These are phyloP conservation scores for Scheffersomyces titani DNA, from an alignment of 1,139 yeast genomes.

Conservation along the genomic window DNA sequence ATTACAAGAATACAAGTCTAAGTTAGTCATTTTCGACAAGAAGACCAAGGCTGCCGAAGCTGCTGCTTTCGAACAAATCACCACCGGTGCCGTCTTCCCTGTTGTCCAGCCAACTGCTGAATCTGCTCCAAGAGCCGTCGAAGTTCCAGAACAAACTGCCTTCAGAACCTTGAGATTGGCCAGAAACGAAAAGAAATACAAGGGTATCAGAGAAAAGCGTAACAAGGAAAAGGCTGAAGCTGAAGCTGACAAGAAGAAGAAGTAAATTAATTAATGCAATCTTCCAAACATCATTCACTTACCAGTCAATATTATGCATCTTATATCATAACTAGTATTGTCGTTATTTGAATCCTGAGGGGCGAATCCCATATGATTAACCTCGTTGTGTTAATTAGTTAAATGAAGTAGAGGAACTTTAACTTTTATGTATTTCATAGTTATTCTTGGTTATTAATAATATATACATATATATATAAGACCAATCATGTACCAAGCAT, in stretches of 20 bases:
- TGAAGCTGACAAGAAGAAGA: constrained; percentile 96
- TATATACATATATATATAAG: neutral
- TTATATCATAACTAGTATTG: neutral
- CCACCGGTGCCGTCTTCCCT: constrained; percentile 88
- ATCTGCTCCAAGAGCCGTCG: constrained; percentile 87
- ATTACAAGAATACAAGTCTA: constrained; percentile 93
- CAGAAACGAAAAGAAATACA: constrained; percentile 89
- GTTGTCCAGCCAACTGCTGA: constrained; percentile 76
- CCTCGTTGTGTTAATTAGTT: neutral
- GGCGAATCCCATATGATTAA: neutral
- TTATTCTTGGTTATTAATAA: neutral
- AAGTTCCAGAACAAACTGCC: constrained; percentile 82
- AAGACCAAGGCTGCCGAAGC: constrained; percentile 75
- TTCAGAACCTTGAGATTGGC: constrained; percentile 95
- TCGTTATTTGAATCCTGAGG: neutral
- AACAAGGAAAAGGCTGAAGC: constrained; percentile 97
- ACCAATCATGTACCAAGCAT: neutral
- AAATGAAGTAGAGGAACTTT: constrained; percentile 1
- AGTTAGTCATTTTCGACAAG: constrained; percentile 94
- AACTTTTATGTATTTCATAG: constrained; percentile 1
- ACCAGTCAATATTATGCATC: neutral
- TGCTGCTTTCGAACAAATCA: constrained; percentile 71
- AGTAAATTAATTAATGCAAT: constrained; percentile 47
- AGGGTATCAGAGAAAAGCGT: constrained; percentile 97
- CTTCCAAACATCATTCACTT: neutral